phyloP scores from a whole-genome alignment of 768 basidiomycete species.

The Boletus bicolor region DNA sequence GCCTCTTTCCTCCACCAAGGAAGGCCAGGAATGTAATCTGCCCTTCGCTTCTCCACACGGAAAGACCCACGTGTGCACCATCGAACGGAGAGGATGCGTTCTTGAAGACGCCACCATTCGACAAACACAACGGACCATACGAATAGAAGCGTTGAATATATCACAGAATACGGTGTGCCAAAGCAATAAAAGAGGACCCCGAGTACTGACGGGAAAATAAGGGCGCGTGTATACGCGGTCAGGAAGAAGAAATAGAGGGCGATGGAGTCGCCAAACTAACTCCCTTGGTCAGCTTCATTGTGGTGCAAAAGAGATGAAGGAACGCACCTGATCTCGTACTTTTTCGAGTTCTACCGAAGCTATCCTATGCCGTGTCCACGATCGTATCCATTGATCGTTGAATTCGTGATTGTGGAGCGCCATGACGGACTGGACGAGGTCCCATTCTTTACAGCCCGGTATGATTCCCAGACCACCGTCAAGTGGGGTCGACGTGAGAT shows the following conservation, averaged over 20 bases:
- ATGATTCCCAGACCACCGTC: constrained; percentile 86
- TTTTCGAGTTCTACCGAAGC: constrained; percentile 62
- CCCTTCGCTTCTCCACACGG: constrained; percentile 70
- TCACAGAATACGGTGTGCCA: constrained; percentile 66
- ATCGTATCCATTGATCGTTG: constrained; percentile 74
- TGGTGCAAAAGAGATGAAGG: neutral
- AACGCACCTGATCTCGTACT: constrained; percentile 68
- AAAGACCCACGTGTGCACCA: constrained; percentile 80
- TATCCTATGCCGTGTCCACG: constrained; percentile 67
- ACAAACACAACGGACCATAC: constrained; percentile 85
- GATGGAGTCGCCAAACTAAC: constrained; percentile 73
- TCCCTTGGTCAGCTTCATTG: neutral
- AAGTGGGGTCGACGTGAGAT: constrained; percentile 62
- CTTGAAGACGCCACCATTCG: constrained; percentile 88
- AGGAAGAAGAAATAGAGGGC: constrained; percentile 92
- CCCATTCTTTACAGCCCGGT: constrained; percentile 69
- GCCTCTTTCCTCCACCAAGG: constrained; percentile 76
- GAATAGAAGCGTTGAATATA: constrained; percentile 74
- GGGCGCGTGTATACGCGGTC: constrained; percentile 74
- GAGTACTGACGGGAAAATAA: constrained; percentile 70
- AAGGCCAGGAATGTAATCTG: constrained; percentile 51
- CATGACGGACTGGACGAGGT: constrained; percentile 76
- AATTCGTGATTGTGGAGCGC: constrained; percentile 81
- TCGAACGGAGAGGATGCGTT: constrained; percentile 76
- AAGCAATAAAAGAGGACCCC: constrained; percentile 71